Conservation (phyloP, 2,329 filamentous ascomycete genomes). For the Alternaria ethzedia region DNA sequence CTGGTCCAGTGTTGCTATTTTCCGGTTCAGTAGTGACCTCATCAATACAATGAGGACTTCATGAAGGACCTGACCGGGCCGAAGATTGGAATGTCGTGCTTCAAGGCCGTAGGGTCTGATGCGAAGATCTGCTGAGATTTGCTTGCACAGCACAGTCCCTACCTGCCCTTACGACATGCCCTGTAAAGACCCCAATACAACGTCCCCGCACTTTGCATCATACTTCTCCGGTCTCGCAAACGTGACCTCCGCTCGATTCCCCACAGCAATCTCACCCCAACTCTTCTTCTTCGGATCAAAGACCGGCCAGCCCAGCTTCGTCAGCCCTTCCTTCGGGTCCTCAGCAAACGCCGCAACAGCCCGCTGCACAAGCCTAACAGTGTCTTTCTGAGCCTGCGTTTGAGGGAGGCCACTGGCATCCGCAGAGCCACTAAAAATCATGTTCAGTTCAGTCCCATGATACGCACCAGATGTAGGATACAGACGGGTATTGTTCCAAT, state of each 20-base stretch:
- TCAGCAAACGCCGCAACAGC: slow-evolving; percentile 27
- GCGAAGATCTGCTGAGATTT: neutral
- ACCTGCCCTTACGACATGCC: neutral
- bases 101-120: neutral
- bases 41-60: neutral
- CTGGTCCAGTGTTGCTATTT: neutral
- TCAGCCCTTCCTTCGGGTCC: slow-evolving; percentile 21
- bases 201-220: slow-evolving; percentile 4
- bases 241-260: slow-evolving; percentile 3
- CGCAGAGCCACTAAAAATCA: slow-evolving; percentile 30
- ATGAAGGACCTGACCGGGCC: neutral
- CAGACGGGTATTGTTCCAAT: slow-evolving; percentile 27
- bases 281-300: slow-evolving; percentile 14
- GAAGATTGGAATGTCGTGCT: neutral
- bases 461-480: slow-evolving; percentile 31
- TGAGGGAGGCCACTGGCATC: slow-evolving; percentile 19
- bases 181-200: slow-evolving; percentile 16
- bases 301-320: slow-evolving; percentile 20
- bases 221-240: slow-evolving; percentile 19
- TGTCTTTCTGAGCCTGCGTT: slow-evolving; percentile 15
- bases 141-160: neutral
- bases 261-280: slow-evolving; percentile 18
- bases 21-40: neutral
- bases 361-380: slow-evolving; percentile 19
- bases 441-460: slow-evolving; percentile 31